These are phyloP conservation scores for Rhinocladiella mackenziei DNA, from an alignment of 2,329 filamentous ascomycete genomes.

Conservation along the genomic window DNA sequence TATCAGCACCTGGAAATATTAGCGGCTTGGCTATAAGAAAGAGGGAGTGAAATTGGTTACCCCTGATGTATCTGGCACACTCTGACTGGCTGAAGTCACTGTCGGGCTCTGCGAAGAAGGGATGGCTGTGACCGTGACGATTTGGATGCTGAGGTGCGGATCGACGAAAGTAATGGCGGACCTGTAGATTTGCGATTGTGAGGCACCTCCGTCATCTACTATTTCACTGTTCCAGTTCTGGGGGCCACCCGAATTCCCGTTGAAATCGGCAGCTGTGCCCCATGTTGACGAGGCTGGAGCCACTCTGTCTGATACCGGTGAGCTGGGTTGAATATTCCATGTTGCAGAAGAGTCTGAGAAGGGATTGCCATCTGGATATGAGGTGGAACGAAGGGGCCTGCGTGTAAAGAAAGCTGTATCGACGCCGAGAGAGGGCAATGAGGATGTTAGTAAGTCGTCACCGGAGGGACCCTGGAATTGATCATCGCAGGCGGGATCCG, in stretches of 20 bases:
- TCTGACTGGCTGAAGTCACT: constrained; percentile 24
- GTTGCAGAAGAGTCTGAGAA: constrained; percentile 1
- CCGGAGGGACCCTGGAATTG: background rate
- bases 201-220: background rate
- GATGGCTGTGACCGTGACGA: constrained; percentile 20
- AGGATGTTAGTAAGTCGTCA: constrained; percentile 7
- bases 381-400: constrained; percentile 6
- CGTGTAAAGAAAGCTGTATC: constrained; percentile 1
- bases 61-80: constrained; percentile 25
- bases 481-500: constrained; percentile 3
- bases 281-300: background rate
- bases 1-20: constrained; percentile 18
- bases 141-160: constrained; percentile 24
- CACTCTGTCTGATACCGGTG: background rate
- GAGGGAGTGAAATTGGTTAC: constrained; percentile 7
- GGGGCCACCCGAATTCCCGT: background rate
- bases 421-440: constrained; percentile 3
- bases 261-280: background rate
- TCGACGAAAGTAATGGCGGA: constrained; percentile 24
- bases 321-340: background rate
- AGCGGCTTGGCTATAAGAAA: constrained; percentile 3
- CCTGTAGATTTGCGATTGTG: constrained; percentile 9
- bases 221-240: background rate
- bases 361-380: constrained; percentile 5
- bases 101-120: constrained; percentile 24